These are phyloP conservation scores for Verbascum thapsus DNA, from an alignment of 257 asterid genomes.

Conservation along the genomic window DNA sequence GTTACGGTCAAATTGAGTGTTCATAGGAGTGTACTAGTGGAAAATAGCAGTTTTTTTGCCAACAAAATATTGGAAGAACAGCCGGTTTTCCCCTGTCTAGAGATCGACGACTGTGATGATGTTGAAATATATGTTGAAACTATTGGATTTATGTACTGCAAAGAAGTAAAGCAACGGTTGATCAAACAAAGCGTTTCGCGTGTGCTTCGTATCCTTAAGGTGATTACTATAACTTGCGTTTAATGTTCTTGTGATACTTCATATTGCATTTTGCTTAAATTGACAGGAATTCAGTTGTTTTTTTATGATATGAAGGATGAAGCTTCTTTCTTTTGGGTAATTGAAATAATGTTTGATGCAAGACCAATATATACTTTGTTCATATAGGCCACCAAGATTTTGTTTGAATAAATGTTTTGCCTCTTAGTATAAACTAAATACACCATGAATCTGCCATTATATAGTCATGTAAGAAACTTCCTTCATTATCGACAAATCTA, in stretches of 20 bases:
- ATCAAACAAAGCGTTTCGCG: constrained; percentile 87
- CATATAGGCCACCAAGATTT: background rate
- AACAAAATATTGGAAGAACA: constrained; percentile 51
- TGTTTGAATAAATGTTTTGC: background rate
- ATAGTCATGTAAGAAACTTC: background rate
- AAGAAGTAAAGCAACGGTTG: constrained; percentile 79
- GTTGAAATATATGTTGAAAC: constrained; percentile 92
- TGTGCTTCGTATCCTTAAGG: constrained; percentile 87
- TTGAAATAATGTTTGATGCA: no score
- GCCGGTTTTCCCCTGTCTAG: constrained; percentile 75
- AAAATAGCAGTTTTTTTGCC: constrained; percentile 67
- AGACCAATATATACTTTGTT: constrained; percentile 6
- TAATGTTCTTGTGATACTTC: constrained; percentile 13
- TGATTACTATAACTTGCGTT: constrained; percentile 26
- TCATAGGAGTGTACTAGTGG: constrained; percentile 62
- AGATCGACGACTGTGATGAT: constrained; percentile 87
- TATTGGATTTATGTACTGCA: constrained; percentile 91
- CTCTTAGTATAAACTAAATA: background rate
- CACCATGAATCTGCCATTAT: background rate
- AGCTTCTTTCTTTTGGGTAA: no score
- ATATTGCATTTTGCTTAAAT: background rate
- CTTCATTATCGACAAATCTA: background rate
- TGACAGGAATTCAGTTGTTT: background rate
- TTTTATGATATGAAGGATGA: background rate
- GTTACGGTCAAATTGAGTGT: constrained; percentile 85